A percentile compares a stretch with the other conserved stretches of the same genome.
Conservation (phyloP, 352 stramenopile species). For the Phytophthora pinifolia region DNA sequence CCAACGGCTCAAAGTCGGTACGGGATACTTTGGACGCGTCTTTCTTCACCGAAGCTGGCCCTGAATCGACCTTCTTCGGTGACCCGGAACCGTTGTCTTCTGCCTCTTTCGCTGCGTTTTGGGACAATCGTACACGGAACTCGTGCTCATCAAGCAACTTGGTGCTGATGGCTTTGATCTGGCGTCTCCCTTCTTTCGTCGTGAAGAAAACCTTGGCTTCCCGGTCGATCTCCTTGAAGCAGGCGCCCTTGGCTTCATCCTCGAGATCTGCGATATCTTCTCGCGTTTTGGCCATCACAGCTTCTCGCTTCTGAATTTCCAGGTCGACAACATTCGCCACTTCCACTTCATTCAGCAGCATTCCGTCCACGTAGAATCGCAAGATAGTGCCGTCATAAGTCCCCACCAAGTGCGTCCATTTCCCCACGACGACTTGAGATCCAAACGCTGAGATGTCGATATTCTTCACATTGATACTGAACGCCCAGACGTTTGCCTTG, state of each 20-base stretch:
- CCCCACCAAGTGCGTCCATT: slow-evolving; percentile 87
- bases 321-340: slow-evolving; percentile 69
- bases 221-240: slow-evolving; percentile 73
- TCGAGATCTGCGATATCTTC: slow-evolving; percentile 78
- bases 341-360: slow-evolving; percentile 70
- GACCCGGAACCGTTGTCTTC: slow-evolving; percentile 2
- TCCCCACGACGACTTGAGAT: slow-evolving; percentile 48
- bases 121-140: slow-evolving; percentile 76
- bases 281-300: slow-evolving; percentile 68
- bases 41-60: slow-evolving; percentile 37
- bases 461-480: slow-evolving; percentile 76
- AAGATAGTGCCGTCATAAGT: slow-evolving; percentile 89
- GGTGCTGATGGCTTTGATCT: slow-evolving; percentile 58
- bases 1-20: slow-evolving; percentile 74
- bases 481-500: slow-evolving; percentile 77
- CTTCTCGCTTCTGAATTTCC: slow-evolving; percentile 64
- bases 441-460: slow-evolving; percentile 74
- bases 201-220: slow-evolving; percentile 66
- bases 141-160: slow-evolving; percentile 84
- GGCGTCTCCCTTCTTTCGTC: slow-evolving; percentile 69
- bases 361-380: slow-evolving; percentile 80
- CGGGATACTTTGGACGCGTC: slow-evolving; percentile 62
- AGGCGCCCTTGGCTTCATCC: slow-evolving; percentile 66
- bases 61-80: slow-evolving; percentile 3
- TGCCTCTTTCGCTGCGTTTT: slow-evolving; percentile 21